Evolutionary conservation across 805 yeast genomes (phyloP), one percentile per base, ranked within the genome.

Genomic region (Yarrowia deformans): DNA sequence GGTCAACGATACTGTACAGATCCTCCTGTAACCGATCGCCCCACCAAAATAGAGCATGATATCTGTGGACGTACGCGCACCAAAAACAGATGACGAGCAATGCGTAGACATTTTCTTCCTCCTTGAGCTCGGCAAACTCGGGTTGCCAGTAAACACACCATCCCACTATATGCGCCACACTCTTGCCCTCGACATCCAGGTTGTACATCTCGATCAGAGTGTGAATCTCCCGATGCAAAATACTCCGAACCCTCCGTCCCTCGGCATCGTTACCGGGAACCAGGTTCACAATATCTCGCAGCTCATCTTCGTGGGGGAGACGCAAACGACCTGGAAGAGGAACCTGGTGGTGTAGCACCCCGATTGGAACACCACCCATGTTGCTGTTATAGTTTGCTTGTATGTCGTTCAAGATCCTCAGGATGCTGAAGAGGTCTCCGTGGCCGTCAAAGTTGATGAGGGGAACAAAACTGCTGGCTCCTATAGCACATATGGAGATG

Each of bases 11-110:
- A 7, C 32, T 12, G 12, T 52, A 37, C 16, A 52, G 19, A 35
- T 52, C 58, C 40, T 52, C 58, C 32, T 52, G 58, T 12, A 52
- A 16, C 13, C 58, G 8, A 13, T 37, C 42, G 9, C 58, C 58
- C 58, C 58, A 52, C 58, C 58, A 52, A 7, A 52, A 52, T 1
- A 52, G 32, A 12, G 58, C 29, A 18, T 52, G 58, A 9, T 52
- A 52, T 3, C 18, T 9, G 32, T 52, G 58, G 5, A 13, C 32
- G n/a, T 52, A 52, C n/a, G 42, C 58, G 16, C 58, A 52, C 42
- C 40, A 52, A n/a, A 35, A 52, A 18, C 58, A 52, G 43, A 52
- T 52, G 58, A 52, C 13, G 5, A 52, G 43, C 9, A 52, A 32
- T 3, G 58, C 58, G 43, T 52, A 52, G 3, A 43, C 43, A 32